phyloP scores from a whole-genome alignment of 176 grass and related monocot species.

The Tillandsia fasciculata region DNA sequence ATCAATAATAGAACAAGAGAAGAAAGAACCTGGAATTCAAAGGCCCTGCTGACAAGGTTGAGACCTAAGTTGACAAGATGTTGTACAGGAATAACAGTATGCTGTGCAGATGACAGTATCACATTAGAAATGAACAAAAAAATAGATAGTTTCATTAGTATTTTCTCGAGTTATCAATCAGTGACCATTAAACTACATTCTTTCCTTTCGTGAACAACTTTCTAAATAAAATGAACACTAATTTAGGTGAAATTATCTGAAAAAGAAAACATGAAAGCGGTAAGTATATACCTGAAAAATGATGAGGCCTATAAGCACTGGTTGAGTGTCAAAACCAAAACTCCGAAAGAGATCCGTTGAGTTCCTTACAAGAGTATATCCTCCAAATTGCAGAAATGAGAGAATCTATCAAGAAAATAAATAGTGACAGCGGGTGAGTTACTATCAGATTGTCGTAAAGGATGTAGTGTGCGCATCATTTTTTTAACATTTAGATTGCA shows the following conservation, averaged over 20 bases:
- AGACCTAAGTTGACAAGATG: constrained; percentile 84
- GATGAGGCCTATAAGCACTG: constrained; percentile 86
- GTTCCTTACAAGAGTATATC: constrained; percentile 93
- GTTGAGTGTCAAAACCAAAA: constrained; percentile 84
- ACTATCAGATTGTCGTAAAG: too few species aligned
- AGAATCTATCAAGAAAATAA: constrained; percentile 53
- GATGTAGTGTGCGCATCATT: too few species aligned
- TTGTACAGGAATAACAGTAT: constrained; percentile 91
- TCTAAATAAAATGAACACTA: constrained; percentile 11
- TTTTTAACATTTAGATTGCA: too few species aligned
- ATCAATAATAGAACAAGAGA: constrained; percentile 1
- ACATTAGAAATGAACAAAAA: constrained; percentile 11
- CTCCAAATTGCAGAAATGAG: constrained; percentile 98
- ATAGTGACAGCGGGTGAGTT: background rate
- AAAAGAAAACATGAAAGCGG: background rate
- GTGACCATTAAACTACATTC: background rate
- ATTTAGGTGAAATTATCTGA: constrained; percentile 1
- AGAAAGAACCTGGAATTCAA: constrained; percentile 92
- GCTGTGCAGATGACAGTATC: constrained; percentile 40
- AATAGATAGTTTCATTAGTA: constrained; percentile 2
- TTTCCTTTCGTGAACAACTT: background rate
- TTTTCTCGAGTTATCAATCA: background rate
- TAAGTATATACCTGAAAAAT: constrained; percentile 66
- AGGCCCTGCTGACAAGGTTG: constrained; percentile 92
- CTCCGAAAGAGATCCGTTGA: constrained; percentile 94